Percentiles rank a stretch among this genome's conserved stretches.
These are phyloP conservation scores for Croton laevigatus DNA, from an alignment of 441 rosid genomes.

Conservation along the genomic window DNA sequence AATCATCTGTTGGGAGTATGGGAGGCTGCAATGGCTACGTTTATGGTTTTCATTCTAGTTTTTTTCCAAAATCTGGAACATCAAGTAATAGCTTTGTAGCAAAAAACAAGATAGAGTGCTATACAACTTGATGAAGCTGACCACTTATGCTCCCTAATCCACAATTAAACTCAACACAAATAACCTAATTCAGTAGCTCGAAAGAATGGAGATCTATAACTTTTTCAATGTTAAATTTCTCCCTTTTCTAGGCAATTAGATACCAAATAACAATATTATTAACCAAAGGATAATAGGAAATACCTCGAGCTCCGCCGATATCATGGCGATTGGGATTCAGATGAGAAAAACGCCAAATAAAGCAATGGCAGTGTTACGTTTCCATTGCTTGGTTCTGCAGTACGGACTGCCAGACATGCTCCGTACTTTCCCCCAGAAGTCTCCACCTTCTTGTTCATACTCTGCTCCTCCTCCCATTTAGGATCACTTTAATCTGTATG, in stretches of 20 bases:
- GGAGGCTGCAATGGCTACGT: too few relatives aligned
- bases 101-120: too few relatives aligned
- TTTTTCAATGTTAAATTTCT: not conserved
- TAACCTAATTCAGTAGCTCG: not conserved
- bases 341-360: constrained; percentile 76
- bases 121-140: too few relatives aligned
- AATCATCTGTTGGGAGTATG: too few relatives aligned
- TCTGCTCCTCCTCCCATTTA: constrained; percentile 67
- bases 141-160: too few relatives aligned
- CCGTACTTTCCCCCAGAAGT: too few relatives aligned
- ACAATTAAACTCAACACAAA: too few relatives aligned
- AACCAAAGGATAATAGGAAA: not conserved
- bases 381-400: constrained; percentile 98
- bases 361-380: constrained; percentile 93
- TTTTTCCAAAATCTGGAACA: too few relatives aligned
- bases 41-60: too few relatives aligned
- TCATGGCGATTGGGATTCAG: constrained; percentile 91
- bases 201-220: not conserved
- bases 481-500: constrained; percentile 9
- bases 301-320: constrained; percentile 96
- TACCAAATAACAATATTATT: not conserved
- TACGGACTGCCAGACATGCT: constrained; percentile 83
- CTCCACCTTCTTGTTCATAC: too few relatives aligned
- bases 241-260: not conserved
- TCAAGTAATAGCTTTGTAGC: too few relatives aligned